Evolutionary conservation across 495 filamentous ascomycete species (phyloP).

Genomic region (Lophiotrema nucula): DNA sequence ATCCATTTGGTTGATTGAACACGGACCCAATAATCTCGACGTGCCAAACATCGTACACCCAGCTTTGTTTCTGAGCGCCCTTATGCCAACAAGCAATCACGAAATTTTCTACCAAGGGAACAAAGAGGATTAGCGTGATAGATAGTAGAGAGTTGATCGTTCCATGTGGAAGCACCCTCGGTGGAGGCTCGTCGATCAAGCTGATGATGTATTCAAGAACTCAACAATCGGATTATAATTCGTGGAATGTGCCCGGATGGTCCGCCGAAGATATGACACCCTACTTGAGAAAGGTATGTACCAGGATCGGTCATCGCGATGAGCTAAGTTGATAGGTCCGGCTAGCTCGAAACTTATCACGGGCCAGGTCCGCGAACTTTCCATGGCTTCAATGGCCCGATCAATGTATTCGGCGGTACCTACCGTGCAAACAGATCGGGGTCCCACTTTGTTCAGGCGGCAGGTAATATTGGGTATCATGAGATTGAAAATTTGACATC

Average conservation of each 20-base stretch:
- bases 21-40: constrained; percentile 50
- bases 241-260: constrained; percentile 56
- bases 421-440: constrained; percentile 28
- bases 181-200: constrained; percentile 61
- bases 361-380: constrained; percentile 40
- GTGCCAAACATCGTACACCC: constrained; percentile 48
- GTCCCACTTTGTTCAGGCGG: constrained; percentile 46
- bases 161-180: constrained; percentile 53
- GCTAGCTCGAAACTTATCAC: constrained; percentile 49
- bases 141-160: constrained; percentile 50
- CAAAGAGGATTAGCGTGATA: constrained; percentile 44
- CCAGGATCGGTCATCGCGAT: no score
- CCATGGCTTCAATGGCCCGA: constrained; percentile 53
- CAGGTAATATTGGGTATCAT: constrained; percentile 45
- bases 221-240: constrained; percentile 46
- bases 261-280: constrained; percentile 51
- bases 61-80: constrained; percentile 38
- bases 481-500: constrained; percentile 43
- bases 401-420: constrained; percentile 49
- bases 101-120: constrained; percentile 43
- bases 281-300: constrained; percentile 50
- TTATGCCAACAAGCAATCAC: constrained; percentile 39
- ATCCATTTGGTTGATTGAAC: constrained; percentile 53
- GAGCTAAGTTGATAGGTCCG: no score
- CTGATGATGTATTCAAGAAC: constrained; percentile 48